These are phyloP conservation scores for Eucalyptus caleyi DNA, from an alignment of 345 rosid genomes.

Conservation along the genomic window DNA sequence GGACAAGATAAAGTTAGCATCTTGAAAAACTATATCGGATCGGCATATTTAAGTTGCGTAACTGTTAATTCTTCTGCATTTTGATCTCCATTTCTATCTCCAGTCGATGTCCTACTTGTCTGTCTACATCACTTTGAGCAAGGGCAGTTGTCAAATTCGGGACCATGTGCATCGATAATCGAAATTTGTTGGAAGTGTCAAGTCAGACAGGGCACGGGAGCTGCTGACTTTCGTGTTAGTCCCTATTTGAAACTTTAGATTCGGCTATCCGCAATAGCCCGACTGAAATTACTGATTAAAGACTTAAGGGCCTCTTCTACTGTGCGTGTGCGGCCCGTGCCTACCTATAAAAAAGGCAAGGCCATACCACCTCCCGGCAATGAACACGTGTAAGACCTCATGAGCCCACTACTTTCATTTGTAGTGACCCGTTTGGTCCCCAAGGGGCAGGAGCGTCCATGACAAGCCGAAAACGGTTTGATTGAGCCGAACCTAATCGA, in stretches of 20 bases:
- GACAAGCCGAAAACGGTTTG: background rate
- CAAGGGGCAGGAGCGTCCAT: background rate
- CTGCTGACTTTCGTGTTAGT: background rate
- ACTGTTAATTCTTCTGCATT: background rate
- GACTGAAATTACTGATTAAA: background rate
- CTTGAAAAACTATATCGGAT: accelerated
- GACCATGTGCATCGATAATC: background rate
- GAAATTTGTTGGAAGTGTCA: background rate
- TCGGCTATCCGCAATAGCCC: background rate
- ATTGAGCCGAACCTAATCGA: background rate
- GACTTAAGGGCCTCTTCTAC: background rate
- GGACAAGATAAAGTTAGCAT: background rate
- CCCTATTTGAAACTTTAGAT: background rate
- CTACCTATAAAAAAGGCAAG: background rate
- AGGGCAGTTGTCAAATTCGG: background rate
- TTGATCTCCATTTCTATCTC: background rate
- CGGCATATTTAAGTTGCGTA: accelerated
- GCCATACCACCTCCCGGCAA: background rate
- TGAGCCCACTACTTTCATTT: background rate
- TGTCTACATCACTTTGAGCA: background rate
- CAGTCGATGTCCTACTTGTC: background rate
- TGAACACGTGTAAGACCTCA: background rate
- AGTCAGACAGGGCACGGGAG: background rate
- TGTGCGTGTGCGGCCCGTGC: background rate
- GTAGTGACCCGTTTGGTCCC: background rate